Conservation (phyloP, 495 filamentous ascomycete species). For the Trichoderma virens region DNA sequence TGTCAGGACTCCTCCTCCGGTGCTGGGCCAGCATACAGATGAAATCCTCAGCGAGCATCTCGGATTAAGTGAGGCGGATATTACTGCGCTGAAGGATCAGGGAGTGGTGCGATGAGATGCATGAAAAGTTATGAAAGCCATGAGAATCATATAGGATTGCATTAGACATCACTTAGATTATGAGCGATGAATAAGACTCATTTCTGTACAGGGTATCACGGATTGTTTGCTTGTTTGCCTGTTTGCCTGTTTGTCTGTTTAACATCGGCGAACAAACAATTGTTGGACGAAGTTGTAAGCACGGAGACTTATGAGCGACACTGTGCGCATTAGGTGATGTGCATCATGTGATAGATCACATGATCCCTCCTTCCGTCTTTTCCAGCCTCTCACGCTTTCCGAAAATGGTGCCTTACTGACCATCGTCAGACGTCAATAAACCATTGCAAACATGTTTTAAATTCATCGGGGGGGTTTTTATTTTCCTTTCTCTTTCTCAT, state of each 20-base stretch:
- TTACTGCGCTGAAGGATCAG: conserved; percentile 53
- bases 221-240: too few relatives aligned
- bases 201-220: too few relatives aligned
- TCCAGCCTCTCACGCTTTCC: conserved; percentile 7
- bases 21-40: conserved; percentile 85
- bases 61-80: conserved; percentile 52
- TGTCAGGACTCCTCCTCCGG: conserved; percentile 74
- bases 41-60: conserved; percentile 67
- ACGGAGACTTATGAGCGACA: too few relatives aligned
- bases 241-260: too few relatives aligned
- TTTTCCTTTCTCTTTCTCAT: background rate
- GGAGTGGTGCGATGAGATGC: conserved; percentile 53
- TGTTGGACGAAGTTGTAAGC: too few relatives aligned
- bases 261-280: too few relatives aligned
- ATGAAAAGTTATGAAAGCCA: background rate
- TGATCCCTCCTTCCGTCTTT: background rate
- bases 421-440: conserved; percentile 10
- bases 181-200: background rate
- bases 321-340: background rate
- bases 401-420: background rate
- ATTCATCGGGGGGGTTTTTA: background rate
- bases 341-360: background rate
- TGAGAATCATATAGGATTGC: background rate
- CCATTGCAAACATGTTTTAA: background rate
- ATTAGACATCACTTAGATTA: background rate